Evolutionary conservation across 78 protist species (phyloP).

Genomic region (Dictyostelium purpureum): DNA sequence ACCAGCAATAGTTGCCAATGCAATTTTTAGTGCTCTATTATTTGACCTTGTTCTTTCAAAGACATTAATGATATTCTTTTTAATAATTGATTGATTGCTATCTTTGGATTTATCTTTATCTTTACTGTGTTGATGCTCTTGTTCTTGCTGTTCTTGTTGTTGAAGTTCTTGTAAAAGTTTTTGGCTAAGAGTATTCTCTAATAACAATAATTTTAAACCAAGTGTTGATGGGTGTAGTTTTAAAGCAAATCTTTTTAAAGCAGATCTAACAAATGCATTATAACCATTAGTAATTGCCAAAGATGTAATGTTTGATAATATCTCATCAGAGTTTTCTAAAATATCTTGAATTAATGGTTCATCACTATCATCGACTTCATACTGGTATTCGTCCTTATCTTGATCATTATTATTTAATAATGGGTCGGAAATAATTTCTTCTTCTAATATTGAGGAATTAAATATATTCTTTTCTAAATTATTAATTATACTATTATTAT

Average conservation of each 20-base stretch:
- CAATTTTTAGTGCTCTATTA: slow-evolving; percentile 23
- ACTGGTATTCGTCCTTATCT: background rate
- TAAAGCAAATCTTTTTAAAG: slow-evolving; percentile 15
- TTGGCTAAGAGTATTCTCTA: background rate
- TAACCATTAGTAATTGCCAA: slow-evolving; percentile 42
- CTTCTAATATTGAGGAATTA: background rate
- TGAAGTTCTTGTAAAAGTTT: background rate
- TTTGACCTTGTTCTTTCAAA: slow-evolving; percentile 66
- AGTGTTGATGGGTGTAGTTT: background rate
- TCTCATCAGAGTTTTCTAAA: background rate
- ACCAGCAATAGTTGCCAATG: slow-evolving; percentile 39
- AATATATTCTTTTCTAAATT: background rate
- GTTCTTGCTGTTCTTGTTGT: background rate
- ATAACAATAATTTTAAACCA: background rate
- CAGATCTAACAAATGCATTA: slow-evolving; percentile 37
- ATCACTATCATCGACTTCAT: slow-evolving; percentile 19
- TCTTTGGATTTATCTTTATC: background rate
- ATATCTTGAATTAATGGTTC: slow-evolving; percentile 21
- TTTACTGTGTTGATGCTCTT: background rate
- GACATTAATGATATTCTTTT: slow-evolving; percentile 14
- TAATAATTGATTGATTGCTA: background rate
- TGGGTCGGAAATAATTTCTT: background rate
- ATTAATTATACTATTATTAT: background rate
- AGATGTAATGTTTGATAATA: background rate
- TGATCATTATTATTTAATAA: background rate